Evolutionary conservation across 1,284 basidiomycete species (phyloP).

Genomic region (Kwoniella shivajii): DNA sequence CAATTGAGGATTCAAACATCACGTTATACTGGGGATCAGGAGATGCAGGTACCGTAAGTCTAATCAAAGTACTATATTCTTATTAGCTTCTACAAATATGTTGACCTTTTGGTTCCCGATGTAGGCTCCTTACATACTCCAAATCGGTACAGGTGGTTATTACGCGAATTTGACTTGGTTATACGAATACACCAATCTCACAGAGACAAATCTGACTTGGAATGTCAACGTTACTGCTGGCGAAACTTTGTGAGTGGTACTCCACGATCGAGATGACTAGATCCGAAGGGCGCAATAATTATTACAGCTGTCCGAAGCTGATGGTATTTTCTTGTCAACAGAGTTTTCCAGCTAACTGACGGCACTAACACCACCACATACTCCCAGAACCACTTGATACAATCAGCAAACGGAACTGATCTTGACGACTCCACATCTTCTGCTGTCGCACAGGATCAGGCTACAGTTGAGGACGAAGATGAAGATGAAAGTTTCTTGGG

Average conservation of each 20-base stretch:
- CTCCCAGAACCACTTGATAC: constrained; percentile 14
- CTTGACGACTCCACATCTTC: too few species aligned
- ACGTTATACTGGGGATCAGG: constrained; percentile 11
- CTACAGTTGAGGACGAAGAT: constrained; percentile 1
- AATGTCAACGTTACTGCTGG: constrained; percentile 4
- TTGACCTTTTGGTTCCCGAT: background rate
- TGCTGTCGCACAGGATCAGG: background rate
- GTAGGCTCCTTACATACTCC: constrained; percentile 13
- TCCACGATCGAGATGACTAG: background rate
- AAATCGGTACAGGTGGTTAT: constrained; percentile 17
- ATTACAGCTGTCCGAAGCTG: background rate
- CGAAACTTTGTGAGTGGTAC: constrained; percentile 12
- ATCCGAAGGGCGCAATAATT: too few species aligned
- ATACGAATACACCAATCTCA: constrained; percentile 13
- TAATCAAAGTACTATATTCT: background rate
- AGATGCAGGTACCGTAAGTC: constrained; percentile 11
- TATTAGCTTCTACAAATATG: background rate
- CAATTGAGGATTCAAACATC: constrained; percentile 1
- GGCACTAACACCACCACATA: constrained; percentile 11
- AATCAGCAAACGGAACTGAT: background rate
- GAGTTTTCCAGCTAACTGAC: constrained; percentile 15
- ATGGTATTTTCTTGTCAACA: background rate
- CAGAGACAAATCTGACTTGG: constrained; percentile 7
- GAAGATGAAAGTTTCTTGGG: constrained; percentile 3
- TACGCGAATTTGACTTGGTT: constrained; percentile 15